Conservation (phyloP, 768 basidiomycete genomes). For the Lactarius pseudohatsudake region DNA sequence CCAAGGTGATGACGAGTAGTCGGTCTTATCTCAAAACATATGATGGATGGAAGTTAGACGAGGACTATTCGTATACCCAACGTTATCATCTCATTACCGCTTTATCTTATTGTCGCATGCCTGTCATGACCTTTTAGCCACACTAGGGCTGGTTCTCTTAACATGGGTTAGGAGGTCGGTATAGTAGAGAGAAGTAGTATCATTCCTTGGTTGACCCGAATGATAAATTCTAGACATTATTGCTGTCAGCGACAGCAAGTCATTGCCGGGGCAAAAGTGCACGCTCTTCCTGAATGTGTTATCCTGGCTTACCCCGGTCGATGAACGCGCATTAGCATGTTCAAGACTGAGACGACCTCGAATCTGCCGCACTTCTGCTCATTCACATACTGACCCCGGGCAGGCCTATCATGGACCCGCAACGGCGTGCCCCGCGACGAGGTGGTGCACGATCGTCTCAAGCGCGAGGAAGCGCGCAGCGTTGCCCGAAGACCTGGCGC, state of each 20-base stretch:
- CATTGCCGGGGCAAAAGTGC: constrained; percentile 75
- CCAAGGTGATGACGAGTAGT: background rate
- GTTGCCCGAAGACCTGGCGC: constrained; percentile 64
- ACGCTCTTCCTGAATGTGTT: constrained; percentile 13
- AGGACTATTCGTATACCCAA: constrained; percentile 17
- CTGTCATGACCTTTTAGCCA: constrained; percentile 7
- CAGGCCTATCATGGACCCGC: constrained; percentile 74
- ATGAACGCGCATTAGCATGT: constrained; percentile 50
- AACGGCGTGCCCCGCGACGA: constrained; percentile 77
- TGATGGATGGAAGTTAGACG: background rate
- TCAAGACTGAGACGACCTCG: constrained; percentile 78
- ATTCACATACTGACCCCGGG: constrained; percentile 77
- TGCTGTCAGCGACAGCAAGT: no score
- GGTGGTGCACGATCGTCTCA: constrained; percentile 57
- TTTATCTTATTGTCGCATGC: constrained; percentile 18
- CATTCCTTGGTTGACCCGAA: constrained; percentile 11
- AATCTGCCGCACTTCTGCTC: constrained; percentile 75
- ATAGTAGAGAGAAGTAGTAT: background rate
- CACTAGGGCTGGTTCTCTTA: constrained; percentile 11
- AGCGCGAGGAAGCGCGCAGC: constrained; percentile 55
- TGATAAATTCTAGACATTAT: background rate
- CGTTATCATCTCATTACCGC: constrained; percentile 4
- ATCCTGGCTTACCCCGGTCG: constrained; percentile 2
- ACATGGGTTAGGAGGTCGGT: constrained; percentile 2
- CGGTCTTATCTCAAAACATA: background rate